Conservation (phyloP, 2,329 filamentous ascomycete species). For the Xylariaceae sp. region DNA sequence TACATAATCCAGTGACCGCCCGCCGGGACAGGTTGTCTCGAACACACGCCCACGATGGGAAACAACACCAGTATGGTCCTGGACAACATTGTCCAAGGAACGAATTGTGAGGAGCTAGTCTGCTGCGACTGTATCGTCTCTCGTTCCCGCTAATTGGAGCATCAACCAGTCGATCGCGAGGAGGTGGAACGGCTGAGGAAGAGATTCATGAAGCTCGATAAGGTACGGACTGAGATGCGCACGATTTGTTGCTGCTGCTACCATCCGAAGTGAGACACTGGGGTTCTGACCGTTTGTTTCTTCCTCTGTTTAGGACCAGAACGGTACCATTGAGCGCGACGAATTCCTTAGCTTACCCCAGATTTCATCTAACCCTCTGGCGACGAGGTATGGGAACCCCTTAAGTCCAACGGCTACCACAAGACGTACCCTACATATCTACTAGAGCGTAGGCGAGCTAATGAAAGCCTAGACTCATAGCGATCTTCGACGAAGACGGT, state of each 20-base stretch:
- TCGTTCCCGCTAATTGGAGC: constrained; percentile 5
- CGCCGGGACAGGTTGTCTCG: constrained; percentile 9
- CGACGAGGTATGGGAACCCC: constrained; percentile 64
- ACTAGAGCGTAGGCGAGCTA: neutral
- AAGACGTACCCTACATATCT: neutral
- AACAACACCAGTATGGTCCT: constrained; percentile 70
- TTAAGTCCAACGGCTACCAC: neutral
- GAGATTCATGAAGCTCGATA: constrained; percentile 98
- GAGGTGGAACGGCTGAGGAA: constrained; percentile 94
- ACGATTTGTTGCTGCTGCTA: neutral
- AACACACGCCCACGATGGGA: constrained; percentile 47
- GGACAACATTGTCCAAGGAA: constrained; percentile 92
- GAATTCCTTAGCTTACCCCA: constrained; percentile 96
- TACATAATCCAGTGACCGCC: constrained; percentile 17
- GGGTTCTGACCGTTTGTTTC: constrained; percentile 8
- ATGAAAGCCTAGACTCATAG: constrained; percentile 70
- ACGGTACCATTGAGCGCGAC: constrained; percentile 95
- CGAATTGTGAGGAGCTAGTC: constrained; percentile 68
- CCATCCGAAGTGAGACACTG: neutral
- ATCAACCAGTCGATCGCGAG: constrained; percentile 76
- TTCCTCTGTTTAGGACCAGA: constrained; percentile 67
- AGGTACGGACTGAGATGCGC: constrained; percentile 51
- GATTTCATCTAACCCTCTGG: constrained; percentile 95
- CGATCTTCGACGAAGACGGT: constrained; percentile 97
- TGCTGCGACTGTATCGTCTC: no score